Percentiles rank a stretch among this genome's conserved stretches.
Evolutionary conservation across 768 basidiomycete species (phyloP).

Genomic region (Auricularia cornea): DNA sequence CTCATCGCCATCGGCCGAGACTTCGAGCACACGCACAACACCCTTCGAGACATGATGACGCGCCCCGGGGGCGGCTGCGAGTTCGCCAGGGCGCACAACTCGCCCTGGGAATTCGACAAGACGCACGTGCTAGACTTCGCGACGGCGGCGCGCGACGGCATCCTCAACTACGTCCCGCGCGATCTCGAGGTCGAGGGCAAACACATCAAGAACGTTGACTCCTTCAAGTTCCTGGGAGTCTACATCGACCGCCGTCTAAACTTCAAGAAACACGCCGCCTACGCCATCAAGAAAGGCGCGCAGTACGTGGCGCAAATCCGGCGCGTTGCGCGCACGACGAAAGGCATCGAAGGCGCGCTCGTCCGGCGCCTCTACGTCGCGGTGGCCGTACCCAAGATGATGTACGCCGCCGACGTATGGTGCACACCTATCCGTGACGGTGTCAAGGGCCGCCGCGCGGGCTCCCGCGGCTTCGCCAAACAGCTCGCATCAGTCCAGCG

Average conservation of each 20-base stretch:
- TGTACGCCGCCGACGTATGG: conserved; percentile 13
- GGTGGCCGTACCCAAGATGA: not conserved
- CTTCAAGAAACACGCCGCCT: not conserved
- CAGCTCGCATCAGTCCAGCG: conserved; percentile 16
- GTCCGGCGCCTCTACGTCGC: no score
- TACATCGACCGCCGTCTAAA: conserved; percentile 4
- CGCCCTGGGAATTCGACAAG: not conserved
- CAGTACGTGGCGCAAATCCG: no score
- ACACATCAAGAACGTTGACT: conserved; percentile 3
- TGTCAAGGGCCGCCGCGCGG: not conserved
- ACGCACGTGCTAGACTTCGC: conserved; percentile 20
- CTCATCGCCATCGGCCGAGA: conserved; percentile 12
- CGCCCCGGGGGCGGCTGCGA: not conserved
- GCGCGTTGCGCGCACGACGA: no score
- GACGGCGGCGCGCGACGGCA: no score
- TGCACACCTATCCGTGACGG: no score
- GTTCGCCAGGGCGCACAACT: not conserved
- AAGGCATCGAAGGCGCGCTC: no score
- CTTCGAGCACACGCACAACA: conserved; percentile 24
- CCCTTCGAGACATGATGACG: no score
- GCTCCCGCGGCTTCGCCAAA: not conserved
- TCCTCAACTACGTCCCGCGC: conserved; percentile 5
- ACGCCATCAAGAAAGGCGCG: no score
- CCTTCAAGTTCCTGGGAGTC: conserved; percentile 9
- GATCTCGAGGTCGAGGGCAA: conserved; percentile 25